Percentiles rank a stretch among this genome's conserved stretches.
phyloP scores from a whole-genome alignment of 139 green algal species.

The Helicosporidium sp. region DNA sequence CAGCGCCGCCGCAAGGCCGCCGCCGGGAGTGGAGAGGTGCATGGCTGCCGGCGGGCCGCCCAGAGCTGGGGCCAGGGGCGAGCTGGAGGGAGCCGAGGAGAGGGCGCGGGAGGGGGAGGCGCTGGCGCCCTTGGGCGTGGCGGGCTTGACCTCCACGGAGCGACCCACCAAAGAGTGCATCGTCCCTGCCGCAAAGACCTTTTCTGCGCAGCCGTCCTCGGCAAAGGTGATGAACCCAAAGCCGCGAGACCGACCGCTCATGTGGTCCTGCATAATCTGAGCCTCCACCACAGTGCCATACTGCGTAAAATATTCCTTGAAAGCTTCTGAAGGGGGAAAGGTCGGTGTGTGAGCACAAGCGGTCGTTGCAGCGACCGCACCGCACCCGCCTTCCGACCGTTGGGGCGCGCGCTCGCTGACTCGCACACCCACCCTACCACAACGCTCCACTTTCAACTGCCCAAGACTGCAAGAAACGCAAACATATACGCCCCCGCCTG shows the following conservation, averaged over 20 bases:
- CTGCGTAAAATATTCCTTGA: conserved; percentile 32
- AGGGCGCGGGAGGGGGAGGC: too few relatives aligned
- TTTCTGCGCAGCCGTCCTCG: conserved; percentile 39
- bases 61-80: too few relatives aligned
- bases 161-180: conserved; percentile 60
- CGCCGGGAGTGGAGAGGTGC: too few relatives aligned
- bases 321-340: conserved; percentile 29
- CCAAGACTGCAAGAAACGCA: too few relatives aligned
- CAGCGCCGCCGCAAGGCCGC: too few relatives aligned
- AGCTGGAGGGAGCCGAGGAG: too few relatives aligned
- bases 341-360: neutral
- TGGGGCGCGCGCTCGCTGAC: too few relatives aligned
- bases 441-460: too few relatives aligned
- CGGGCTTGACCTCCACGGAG: conserved; percentile 55
- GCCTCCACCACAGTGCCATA: conserved; percentile 35
- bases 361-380: neutral
- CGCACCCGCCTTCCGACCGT: too few relatives aligned
- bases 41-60: too few relatives aligned
- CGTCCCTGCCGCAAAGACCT: conserved; percentile 34
- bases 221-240: conserved; percentile 78
- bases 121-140: conserved; percentile 54
- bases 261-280: conserved; percentile 69
- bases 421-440: too few relatives aligned
- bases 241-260: conserved; percentile 41
- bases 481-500: too few relatives aligned